Evolutionary conservation across 1,284 basidiomycete genomes (phyloP).

Genomic region (Phenoliferia sp.): DNA sequence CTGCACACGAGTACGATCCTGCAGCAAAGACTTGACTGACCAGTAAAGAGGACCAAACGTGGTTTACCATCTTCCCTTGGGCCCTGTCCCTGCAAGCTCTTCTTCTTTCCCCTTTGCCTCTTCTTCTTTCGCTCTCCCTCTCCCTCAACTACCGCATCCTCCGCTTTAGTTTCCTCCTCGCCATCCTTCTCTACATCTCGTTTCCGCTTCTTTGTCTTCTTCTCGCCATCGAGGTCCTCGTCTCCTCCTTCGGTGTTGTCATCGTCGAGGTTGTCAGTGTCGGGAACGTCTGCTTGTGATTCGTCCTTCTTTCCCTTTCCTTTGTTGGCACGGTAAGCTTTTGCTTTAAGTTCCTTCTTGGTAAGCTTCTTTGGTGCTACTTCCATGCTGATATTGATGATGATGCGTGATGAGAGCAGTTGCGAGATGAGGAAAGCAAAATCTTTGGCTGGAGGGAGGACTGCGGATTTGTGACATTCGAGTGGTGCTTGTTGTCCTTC

Average conservation of each 20-base stretch:
- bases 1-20: not conserved
- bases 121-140: not conserved
- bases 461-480: too few relatives aligned
- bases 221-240: not conserved
- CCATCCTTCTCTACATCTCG: not conserved
- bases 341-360: not conserved
- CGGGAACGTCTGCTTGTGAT: not conserved
- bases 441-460: too few relatives aligned
- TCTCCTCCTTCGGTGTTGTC: not conserved
- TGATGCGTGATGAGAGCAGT: not conserved
- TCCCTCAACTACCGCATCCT: not conserved
- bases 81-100: not conserved
- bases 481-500: not conserved
- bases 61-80: not conserved
- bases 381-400: not conserved
- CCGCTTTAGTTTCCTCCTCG: not conserved
- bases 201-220: slow-evolving; percentile 1
- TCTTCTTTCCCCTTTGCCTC: not conserved
- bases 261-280: not conserved
- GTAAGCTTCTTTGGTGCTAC: not conserved
- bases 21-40: not conserved
- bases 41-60: not conserved
- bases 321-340: not conserved
- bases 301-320: not conserved
- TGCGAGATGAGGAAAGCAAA: not conserved